Base-by-base conservation (phyloP, 805 yeast genomes). In the Saturnispora serradocipensis region DNA sequence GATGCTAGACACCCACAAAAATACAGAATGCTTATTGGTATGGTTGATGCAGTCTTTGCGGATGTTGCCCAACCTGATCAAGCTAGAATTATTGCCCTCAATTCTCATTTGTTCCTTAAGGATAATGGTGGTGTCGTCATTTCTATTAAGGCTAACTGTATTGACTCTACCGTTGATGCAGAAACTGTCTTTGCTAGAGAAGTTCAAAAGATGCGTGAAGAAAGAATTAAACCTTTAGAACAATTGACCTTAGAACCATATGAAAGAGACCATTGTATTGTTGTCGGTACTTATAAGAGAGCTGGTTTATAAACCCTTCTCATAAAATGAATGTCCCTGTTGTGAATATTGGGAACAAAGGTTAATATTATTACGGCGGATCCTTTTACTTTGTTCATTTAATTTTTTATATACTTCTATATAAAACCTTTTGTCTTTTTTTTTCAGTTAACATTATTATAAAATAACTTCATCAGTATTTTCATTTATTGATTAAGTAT, bases 31-130 rank as follows among this genome's bases (percentile, higher is more conserved):
- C 81, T 93, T 65, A 78, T 93, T 58, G 96, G 97, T 66, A 93
- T 93, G 99, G 99, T 93, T 60, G 99, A 93, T 73, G 88, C 82
- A 69, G 98, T 93, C 56, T 93, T 93, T 68, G 99, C 99, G 57
- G 99, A 93, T 80, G 99, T 93, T 70, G 99, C 99, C 60, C 99
- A 93, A 78, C 99, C 99, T 43, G 99, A 93, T 76, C 99, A 93
- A 78, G 99, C 99, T 63, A 95, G 99, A 86, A 93, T 93, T 70
- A 91, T 93, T 71, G 99, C 98, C 50, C 82, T 93, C 70, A 93
- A 93, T 82, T 84, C 98, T 53, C 99, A 93, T 74, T 78, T 91
- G 81, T 93, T 93, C 86, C 81, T 93, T 70, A 93, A 93, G 74
- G 97, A 93, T 73, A 89, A 85, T 74, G 99, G 99, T 75, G 96